Percentiles rank a stretch among this genome's conserved stretches.
Conservation (phyloP, 495 filamentous ascomycete species). For the Pyrenopolyporus hunteri region DNA sequence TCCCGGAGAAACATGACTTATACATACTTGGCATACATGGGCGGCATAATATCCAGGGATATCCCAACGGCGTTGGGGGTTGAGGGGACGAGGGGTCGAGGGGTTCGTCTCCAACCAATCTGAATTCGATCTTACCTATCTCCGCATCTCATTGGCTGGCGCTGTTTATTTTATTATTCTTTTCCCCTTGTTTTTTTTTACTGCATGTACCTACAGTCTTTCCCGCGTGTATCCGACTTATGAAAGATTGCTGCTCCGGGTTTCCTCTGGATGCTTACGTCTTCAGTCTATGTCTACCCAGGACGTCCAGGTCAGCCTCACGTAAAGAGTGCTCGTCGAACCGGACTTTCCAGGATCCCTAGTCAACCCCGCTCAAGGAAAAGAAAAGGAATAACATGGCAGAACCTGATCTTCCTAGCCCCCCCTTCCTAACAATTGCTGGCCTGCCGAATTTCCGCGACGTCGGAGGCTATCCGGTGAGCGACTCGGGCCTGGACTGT, state of each 20-base stretch:
- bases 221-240: too few species aligned
- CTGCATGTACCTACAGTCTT: too few species aligned
- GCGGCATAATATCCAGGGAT: too few species aligned
- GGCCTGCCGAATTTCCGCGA: constrained; percentile 67
- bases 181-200: background rate
- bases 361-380: background rate
- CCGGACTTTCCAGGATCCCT: background rate
- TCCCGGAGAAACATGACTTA: background rate
- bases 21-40: background rate
- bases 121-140: background rate
- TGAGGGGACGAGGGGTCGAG: too few species aligned
- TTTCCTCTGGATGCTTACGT: constrained; percentile 13
- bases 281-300: constrained; percentile 12
- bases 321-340: background rate
- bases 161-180: background rate
- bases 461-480: constrained; percentile 59
- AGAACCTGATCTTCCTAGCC: constrained; percentile 40
- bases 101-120: constrained; percentile 8
- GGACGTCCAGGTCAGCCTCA: background rate
- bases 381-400: constrained; percentile 5
- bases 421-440: constrained; percentile 59
- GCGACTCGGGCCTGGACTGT: constrained; percentile 6
- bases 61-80: too few species aligned
- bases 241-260: constrained; percentile 7
- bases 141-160: constrained; percentile 4